Base-by-base conservation (phyloP, 2,329 filamentous ascomycete species). In the Colletotrichum paranaense region DNA sequence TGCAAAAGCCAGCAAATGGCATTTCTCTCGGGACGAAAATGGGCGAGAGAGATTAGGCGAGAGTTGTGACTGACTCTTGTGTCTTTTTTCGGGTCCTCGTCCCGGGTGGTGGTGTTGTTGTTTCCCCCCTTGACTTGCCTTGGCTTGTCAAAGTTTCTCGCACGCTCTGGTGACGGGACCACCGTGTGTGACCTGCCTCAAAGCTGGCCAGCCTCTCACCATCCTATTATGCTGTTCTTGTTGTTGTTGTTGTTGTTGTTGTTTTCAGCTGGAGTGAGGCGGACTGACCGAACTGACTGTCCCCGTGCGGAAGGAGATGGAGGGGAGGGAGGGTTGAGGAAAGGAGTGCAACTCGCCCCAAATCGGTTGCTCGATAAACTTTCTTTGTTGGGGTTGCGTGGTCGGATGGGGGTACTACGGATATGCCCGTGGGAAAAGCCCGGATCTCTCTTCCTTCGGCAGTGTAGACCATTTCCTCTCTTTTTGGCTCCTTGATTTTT, bases 261-360 rank as follows among this genome's bases (percentile, higher is more conserved):
- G 22, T 30, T 30, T 22, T 49, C 42, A n/a, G 62, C 26, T 63
- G 7, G 62, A 32, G 67, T 69, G 67, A 69, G 67, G 67, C 67
- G 67, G 62, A 70, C 62, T 35, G 28, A 4, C 60, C 42, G 28
- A 62, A 52, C 60, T 28, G 49, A 63, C 28, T 8, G 46, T 63
- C 28, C 46, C 60, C 60, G 60, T 63, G 62, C 62, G 30, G 30
- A 38, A 9, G 38, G 60, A 19, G 60, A 46, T 35, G 32, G 32
- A 12, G 32, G 30, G 32, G 32, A 12, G 32, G 30, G 19, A 7
- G 42, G 11, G 4, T 28, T 26, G 26, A 16, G 26, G 8, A 62
- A 52, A 30, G 14, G n/a, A 52, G 28, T 49, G 46, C 12, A 63
- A 63, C 60, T 63, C 28, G 46, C 62, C n/a, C 46, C n/a, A 19